phyloP scores from a whole-genome alignment of 495 filamentous ascomycete species.

The Diplogelasinospora grovesii region DNA sequence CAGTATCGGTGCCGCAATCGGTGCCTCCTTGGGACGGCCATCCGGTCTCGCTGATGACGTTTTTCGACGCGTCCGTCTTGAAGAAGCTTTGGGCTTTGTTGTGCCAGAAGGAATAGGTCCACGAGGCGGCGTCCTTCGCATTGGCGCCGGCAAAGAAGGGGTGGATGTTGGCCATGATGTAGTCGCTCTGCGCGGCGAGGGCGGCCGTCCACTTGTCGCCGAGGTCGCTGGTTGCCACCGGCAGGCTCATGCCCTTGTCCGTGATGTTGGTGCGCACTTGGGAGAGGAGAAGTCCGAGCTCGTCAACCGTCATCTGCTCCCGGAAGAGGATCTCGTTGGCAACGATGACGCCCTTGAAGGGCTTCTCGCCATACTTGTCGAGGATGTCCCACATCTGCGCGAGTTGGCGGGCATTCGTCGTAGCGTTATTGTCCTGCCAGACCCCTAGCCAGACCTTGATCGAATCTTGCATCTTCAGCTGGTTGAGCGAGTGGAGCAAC shows the following conservation, averaged over 20 bases:
- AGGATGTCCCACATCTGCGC: constrained; percentile 74
- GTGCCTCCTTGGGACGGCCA: constrained; percentile 87
- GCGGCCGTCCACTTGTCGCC: constrained; percentile 76
- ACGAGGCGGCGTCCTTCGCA: constrained; percentile 60
- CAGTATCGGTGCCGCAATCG: constrained; percentile 54
- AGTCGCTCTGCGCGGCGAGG: constrained; percentile 64
- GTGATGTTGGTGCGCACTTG: constrained; percentile 68
- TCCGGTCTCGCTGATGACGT: constrained; percentile 82
- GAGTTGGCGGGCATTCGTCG: constrained; percentile 77
- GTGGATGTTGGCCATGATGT: constrained; percentile 95
- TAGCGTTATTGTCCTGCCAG: constrained; percentile 81
- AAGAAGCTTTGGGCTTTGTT: constrained; percentile 50
- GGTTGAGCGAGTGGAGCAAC: constrained; percentile 76
- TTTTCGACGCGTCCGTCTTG: constrained; percentile 51
- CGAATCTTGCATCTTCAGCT: constrained; percentile 57
- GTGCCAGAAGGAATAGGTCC: constrained; percentile 86
- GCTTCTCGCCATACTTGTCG: constrained; percentile 54
- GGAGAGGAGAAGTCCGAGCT: constrained; percentile 59
- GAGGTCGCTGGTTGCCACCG: constrained; percentile 83
- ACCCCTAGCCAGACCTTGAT: constrained; percentile 96
- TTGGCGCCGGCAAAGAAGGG: constrained; percentile 88
- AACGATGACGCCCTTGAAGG: constrained; percentile 80
- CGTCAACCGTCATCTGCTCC: constrained; percentile 56
- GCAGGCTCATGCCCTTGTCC: constrained; percentile 55
- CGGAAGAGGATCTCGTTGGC: constrained; percentile 94